Percentiles rank a stretch among this genome's conserved stretches.
Evolutionary conservation across 2,329 filamentous ascomycete species (phyloP).

Genomic region (Colletotrichum salicis): DNA sequence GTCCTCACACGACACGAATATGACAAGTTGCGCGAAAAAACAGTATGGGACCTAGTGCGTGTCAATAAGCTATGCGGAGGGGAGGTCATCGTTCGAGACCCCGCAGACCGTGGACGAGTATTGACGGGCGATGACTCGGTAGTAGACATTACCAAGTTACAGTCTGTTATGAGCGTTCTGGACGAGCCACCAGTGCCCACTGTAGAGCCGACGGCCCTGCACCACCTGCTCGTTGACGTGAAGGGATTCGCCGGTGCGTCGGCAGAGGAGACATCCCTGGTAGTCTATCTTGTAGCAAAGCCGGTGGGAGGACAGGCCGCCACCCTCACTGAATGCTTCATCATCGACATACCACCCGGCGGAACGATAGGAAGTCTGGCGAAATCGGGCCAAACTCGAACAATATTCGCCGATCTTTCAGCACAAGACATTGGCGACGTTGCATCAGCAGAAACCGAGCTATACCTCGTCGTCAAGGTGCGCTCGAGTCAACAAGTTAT

Average conservation of each 20-base stretch:
- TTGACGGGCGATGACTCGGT: conserved; percentile 93
- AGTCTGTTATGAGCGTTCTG: conserved; percentile 95
- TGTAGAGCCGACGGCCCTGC: conserved; percentile 76
- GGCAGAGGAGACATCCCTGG: conserved; percentile 79
- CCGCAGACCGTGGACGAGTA: conserved; percentile 82
- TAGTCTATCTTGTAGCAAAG: conserved; percentile 82
- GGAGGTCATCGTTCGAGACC: conserved; percentile 94
- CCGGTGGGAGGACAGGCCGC: conserved; percentile 69
- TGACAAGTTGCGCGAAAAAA: conserved; percentile 81
- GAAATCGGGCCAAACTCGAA: conserved; percentile 77
- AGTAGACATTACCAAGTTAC: conserved; percentile 88
- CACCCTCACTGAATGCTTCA: conserved; percentile 84
- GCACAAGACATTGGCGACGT: conserved; percentile 76
- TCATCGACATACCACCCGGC: conserved; percentile 79
- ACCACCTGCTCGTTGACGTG: conserved; percentile 86
- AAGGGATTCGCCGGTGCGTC: conserved; percentile 83
- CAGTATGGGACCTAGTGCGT: conserved; percentile 93
- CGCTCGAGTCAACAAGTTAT: conserved; percentile 67
- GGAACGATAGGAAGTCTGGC: conserved; percentile 75
- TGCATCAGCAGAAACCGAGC: conserved; percentile 72
- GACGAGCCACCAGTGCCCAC: conserved; percentile 79
- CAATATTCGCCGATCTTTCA: conserved; percentile 87
- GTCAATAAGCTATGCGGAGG: conserved; percentile 95
- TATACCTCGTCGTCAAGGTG: conserved; percentile 88
- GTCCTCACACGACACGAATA: conserved; percentile 91